A percentile compares a stretch with the other conserved stretches of the same genome.
Evolutionary conservation across 2,329 filamentous ascomycete species (phyloP).

Genomic region (Madurella fahalii): DNA sequence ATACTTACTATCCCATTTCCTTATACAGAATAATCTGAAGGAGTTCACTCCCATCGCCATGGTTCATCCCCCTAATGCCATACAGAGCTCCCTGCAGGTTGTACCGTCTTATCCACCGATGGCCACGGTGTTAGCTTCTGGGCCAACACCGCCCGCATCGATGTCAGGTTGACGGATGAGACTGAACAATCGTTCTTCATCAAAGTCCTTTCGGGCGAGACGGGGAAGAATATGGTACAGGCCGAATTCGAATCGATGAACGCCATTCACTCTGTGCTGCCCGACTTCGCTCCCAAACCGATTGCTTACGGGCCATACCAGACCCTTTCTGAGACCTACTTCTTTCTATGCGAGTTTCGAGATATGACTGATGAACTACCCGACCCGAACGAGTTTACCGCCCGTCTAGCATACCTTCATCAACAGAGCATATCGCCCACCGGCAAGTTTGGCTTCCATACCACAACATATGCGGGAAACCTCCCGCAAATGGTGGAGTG

Average conservation of each 20-base stretch:
- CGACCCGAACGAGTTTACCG: slow-evolving; percentile 24
- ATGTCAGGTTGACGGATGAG: slow-evolving; percentile 28
- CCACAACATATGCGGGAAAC: slow-evolving; percentile 33
- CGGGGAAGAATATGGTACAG: not conserved
- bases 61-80: no score
- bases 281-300: slow-evolving; percentile 33
- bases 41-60: no score
- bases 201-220: slow-evolving; percentile 17
- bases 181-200: slow-evolving; percentile 31
- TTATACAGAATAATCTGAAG: no score
- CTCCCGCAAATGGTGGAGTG: slow-evolving; percentile 32
- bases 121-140: slow-evolving; percentile 35
- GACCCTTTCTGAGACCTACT: slow-evolving; percentile 28
- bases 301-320: slow-evolving; percentile 35
- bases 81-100: slow-evolving; percentile 32
- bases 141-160: slow-evolving; percentile 33
- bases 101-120: slow-evolving; percentile 30
- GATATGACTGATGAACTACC: slow-evolving; percentile 30
- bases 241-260: no score
- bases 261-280: slow-evolving; percentile 11
- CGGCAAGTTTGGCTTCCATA: slow-evolving; percentile 36
- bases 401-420: slow-evolving; percentile 30
- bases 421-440: slow-evolving; percentile 32
- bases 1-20: no score
- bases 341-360: slow-evolving; percentile 35